Base-by-base conservation (phyloP, 805 yeast genomes). In the Lachancea sp. region DNA sequence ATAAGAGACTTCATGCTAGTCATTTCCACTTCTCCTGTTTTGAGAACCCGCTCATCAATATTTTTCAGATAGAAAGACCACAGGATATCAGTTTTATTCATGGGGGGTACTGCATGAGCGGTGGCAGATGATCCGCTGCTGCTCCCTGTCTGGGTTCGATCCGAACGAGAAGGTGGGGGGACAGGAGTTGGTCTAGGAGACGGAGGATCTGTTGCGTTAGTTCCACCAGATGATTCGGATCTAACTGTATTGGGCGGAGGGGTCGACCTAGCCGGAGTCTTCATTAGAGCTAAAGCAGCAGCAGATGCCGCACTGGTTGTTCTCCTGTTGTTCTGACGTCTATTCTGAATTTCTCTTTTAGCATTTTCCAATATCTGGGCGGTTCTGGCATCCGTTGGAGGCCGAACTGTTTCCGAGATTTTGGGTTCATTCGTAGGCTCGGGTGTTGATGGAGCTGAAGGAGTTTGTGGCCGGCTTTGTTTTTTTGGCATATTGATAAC, bases 1-100 rank as follows among this genome's bases (percentile, higher is more conserved):
- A 48, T 38, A 5, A 74, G 80, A 0, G 78, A 74, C 2, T 67
- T 57, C 8, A 73, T 66, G 41, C 68, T 63, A 5, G 69, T 62
- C 1, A 76, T 74, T 32, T 68, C 65, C 3, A 79, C 72, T 26
- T 78, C 74, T 1, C 84, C 86, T 26, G 72, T 73, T 49, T 72
- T 77, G 39, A 81, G 46, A 1, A 83, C 72, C 46, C 88, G 68
- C 55, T 84, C 93, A 41, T 80, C 79, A 1, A 71, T 63, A 54
- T 74, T 77, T 18, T 62, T 66, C 49, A 84, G 62, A 54, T 67
- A 79, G 33, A 70, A 67, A 5, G 70, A 69, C 84, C 87, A 83
- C 15, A 79, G 76, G 34, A 72, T 59, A 56, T 83, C 89, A 7
- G 79, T 53, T 13, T 75, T 68, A 1, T 76, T 69, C 63, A 76